Percentiles rank a stretch among this genome's conserved stretches.
Evolutionary conservation across 768 basidiomycete species (phyloP).

Genomic region (Tephrocybe sp.): DNA sequence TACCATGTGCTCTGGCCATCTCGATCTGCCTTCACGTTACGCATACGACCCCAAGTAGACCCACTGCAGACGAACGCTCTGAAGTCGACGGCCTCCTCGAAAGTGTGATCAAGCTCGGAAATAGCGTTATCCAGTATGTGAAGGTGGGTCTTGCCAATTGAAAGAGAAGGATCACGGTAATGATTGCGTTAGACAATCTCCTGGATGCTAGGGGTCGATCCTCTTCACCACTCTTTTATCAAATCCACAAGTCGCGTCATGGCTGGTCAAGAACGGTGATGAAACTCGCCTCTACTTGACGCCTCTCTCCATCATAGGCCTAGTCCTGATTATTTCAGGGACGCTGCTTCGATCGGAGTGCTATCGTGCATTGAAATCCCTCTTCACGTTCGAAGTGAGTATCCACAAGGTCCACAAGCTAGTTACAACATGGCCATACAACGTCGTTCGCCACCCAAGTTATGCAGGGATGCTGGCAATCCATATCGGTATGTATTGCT

Average conservation of each 20-base stretch:
- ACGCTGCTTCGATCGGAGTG: neutral
- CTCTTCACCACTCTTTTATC: no score
- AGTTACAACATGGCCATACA: conserved; percentile 32
- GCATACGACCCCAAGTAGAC: conserved; percentile 3
- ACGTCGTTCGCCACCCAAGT: conserved; percentile 33
- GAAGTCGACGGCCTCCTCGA: neutral
- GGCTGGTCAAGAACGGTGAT: neutral
- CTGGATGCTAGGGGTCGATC: neutral
- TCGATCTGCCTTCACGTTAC: neutral
- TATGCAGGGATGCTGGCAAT: conserved; percentile 28
- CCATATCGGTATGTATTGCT: conserved; percentile 30
- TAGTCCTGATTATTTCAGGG: neutral
- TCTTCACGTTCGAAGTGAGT: conserved; percentile 41
- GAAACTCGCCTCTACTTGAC: neutral
- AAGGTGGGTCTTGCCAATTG: no score
- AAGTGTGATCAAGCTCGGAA: neutral
- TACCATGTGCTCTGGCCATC: conserved; percentile 2
- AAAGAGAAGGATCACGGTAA: no score
- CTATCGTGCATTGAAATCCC: neutral
- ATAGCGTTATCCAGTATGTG: neutral
- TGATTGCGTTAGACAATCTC: no score
- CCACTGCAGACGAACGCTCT: neutral
- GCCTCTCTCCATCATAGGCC: neutral
- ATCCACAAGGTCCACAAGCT: conserved; percentile 25
- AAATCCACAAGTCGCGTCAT: neutral